phyloP scores from a whole-genome alignment of 306 rosid genomes.

The Trifolium pratense region DNA sequence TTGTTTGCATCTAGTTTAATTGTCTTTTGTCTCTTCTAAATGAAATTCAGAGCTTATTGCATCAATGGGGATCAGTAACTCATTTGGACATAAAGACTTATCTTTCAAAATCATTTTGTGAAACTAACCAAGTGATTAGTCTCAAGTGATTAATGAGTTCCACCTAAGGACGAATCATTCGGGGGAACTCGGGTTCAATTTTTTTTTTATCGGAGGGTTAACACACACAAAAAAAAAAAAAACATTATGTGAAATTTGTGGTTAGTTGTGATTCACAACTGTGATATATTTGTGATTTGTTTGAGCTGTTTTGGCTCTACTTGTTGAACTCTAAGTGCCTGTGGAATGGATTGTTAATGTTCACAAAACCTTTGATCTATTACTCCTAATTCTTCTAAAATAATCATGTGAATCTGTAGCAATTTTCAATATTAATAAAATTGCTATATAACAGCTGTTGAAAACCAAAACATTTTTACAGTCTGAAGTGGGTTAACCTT shows the following conservation, averaged over 20 bases:
- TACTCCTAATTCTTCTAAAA: background rate
- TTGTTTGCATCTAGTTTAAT: slow-evolving; percentile 27
- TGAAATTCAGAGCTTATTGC: slow-evolving; percentile 33
- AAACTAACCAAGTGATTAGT: background rate
- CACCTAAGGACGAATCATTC: too few relatives aligned
- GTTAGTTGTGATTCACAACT: background rate
- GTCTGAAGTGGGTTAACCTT: background rate
- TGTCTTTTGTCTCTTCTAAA: slow-evolving; percentile 18
- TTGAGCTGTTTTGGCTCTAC: slow-evolving; percentile 2
- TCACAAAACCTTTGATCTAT: background rate
- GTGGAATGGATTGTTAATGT: slow-evolving; percentile 1
- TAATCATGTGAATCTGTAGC: background rate
- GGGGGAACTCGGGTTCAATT: too few relatives aligned
- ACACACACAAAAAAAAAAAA: background rate
- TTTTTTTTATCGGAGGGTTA: too few relatives aligned
- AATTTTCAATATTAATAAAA: background rate
- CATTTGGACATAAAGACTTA: slow-evolving; percentile 21
- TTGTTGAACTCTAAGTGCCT: background rate
- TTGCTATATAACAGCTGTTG: background rate
- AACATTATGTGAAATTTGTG: background rate
- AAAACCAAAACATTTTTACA: background rate
- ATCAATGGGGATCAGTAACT: slow-evolving; percentile 8
- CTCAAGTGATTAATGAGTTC: too few relatives aligned
- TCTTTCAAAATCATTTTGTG: background rate
- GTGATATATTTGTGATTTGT: background rate